Evolutionary conservation across 1,284 basidiomycete genomes (phyloP).

Genomic region (Xerocomus minutiporus): DNA sequence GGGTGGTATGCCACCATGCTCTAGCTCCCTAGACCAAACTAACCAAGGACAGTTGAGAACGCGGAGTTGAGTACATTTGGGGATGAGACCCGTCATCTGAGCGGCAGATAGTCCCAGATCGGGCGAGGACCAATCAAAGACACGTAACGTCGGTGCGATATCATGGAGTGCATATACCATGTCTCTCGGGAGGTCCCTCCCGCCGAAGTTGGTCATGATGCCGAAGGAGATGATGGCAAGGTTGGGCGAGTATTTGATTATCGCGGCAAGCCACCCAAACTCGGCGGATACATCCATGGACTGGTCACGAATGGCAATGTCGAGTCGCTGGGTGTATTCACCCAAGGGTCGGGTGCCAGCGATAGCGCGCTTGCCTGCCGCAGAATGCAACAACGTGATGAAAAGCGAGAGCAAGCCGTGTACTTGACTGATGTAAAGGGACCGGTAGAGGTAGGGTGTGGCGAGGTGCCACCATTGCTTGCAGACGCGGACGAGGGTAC

Average conservation of each 20-base stretch:
- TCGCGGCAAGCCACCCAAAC: constrained; percentile 10
- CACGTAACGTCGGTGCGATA: constrained; percentile 15
- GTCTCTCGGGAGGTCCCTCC: too few species aligned
- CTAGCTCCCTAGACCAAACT: constrained; percentile 10
- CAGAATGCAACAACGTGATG: constrained; percentile 17
- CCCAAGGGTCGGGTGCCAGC: constrained; percentile 21
- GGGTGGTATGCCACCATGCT: constrained; percentile 9
- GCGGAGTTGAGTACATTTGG: constrained; percentile 18
- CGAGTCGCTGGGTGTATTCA: constrained; percentile 32
- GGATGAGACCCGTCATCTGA: constrained; percentile 5
- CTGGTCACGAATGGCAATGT: constrained; percentile 31
- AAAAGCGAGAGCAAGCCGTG: constrained; percentile 25
- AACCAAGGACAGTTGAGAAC: constrained; percentile 16
- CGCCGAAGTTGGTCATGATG: too few species aligned
- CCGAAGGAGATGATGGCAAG: constrained; percentile 29
- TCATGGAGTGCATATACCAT: constrained; percentile 3
- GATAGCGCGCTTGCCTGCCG: constrained; percentile 5
- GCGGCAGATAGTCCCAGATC: too few species aligned
- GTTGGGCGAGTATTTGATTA: constrained; percentile 27
- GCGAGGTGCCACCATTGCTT: constrained; percentile 37
- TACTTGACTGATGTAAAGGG: constrained; percentile 26
- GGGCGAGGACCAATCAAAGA: constrained; percentile 20
- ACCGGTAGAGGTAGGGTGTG: constrained; percentile 31
- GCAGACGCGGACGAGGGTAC: constrained; percentile 37
- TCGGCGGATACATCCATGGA: constrained; percentile 2